A percentile compares a stretch with the other conserved stretches of the same genome.
phyloP scores from a whole-genome alignment of 768 basidiomycete genomes.

The Megacollybia marginata region DNA sequence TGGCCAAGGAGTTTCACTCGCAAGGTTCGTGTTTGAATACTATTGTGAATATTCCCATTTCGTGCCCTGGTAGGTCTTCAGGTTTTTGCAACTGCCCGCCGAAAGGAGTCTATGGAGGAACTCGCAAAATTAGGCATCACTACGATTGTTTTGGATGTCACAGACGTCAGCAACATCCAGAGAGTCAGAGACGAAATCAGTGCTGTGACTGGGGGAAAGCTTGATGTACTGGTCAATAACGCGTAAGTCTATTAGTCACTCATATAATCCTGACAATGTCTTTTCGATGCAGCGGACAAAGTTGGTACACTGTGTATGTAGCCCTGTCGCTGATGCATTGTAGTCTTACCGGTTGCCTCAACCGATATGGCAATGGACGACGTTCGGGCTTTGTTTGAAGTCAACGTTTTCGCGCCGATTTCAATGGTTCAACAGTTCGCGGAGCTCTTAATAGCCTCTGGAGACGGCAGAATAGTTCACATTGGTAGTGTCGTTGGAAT shows the following conservation, averaged over 20 bases:
- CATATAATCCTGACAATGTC: background rate
- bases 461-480: constrained; percentile 16
- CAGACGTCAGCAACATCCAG: constrained; percentile 7
- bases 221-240: constrained; percentile 24
- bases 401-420: constrained; percentile 19
- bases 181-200: constrained; percentile 7
- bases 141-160: constrained; percentile 20
- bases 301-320: background rate
- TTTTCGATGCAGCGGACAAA: constrained; percentile 5
- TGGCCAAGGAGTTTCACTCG: constrained; percentile 13
- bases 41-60: background rate
- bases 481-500: constrained; percentile 17
- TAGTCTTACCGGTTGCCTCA: constrained; percentile 10
- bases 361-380: constrained; percentile 14
- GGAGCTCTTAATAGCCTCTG: constrained; percentile 13
- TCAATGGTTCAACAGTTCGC: constrained; percentile 17
- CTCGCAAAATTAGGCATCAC: constrained; percentile 11
- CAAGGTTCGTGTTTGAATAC: constrained; percentile 2
- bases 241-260: constrained; percentile 10
- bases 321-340: background rate
- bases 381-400: constrained; percentile 14
- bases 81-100: constrained; percentile 22
- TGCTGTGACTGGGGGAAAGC: constrained; percentile 13
- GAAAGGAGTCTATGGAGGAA: constrained; percentile 11
- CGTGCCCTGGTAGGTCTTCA: constrained; percentile 9